A percentile compares a stretch with the other conserved stretches of the same genome.
These are phyloP conservation scores for Parietichytrium sp. DNA, from an alignment of 108 stramenopile species.

Conservation along the genomic window DNA sequence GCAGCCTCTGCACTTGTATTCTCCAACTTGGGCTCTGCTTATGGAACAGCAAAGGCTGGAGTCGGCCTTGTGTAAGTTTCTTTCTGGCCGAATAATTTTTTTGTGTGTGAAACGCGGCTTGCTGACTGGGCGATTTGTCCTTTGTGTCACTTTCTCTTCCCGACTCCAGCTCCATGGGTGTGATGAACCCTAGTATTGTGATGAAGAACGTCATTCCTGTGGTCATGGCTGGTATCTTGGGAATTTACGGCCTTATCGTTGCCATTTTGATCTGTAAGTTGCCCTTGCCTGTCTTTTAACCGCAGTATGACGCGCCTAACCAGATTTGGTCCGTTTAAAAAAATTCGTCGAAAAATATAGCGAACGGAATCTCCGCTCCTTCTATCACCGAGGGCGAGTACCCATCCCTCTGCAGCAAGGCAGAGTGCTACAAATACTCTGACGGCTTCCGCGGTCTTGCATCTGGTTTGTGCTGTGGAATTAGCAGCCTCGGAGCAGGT, in stretches of 20 bases:
- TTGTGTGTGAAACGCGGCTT: too few species aligned
- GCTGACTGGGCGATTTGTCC: too few species aligned
- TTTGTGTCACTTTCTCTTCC: too few species aligned
- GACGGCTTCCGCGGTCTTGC: constrained; percentile 95
- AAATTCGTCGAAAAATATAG: too few species aligned
- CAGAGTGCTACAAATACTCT: constrained; percentile 67
- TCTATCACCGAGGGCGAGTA: neutral
- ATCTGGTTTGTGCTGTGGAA: constrained; percentile 95
- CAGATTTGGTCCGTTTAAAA: too few species aligned
- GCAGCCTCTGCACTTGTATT: constrained; percentile 26
- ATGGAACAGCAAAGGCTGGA: constrained; percentile 96
- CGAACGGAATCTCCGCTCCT: too few species aligned
- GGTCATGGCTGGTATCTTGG: constrained; percentile 98
- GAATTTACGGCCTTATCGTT: constrained; percentile 99
- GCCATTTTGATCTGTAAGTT: constrained; percentile 95
- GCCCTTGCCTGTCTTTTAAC: too few species aligned
- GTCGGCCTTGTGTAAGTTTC: constrained; percentile 96
- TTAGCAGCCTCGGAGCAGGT: constrained; percentile 93
- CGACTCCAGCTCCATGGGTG: constrained; percentile 98
- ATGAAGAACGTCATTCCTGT: constrained; percentile 99
- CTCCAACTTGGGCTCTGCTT: constrained; percentile 88
- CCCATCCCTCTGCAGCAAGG: neutral
- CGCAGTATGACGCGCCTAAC: too few species aligned
- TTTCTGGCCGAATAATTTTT: too few species aligned
- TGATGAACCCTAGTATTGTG: constrained; percentile 92